Base-by-base conservation (phyloP, 768 basidiomycete genomes). In the Mycena crocata region DNA sequence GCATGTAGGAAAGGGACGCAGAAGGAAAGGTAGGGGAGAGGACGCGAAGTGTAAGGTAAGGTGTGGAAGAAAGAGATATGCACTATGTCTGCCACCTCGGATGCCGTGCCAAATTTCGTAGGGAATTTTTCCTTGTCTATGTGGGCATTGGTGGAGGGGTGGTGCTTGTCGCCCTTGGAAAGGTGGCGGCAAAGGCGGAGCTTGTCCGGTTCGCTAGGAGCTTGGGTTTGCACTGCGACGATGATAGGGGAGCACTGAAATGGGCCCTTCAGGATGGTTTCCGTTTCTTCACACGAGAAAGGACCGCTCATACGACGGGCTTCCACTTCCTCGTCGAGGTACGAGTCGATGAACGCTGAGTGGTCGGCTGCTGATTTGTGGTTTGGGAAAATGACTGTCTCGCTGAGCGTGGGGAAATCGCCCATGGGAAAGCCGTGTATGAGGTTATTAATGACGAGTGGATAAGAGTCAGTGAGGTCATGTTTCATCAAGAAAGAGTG, bases 231-330 rank as follows among this genome's bases (percentile, higher is more conserved):
- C 13, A 72, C 61, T 3, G 64, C n/a, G 21, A 66, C 49, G 23
- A 60, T 59, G 23, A 66, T 49, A 3, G 64, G 64, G 5, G 64
- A 66, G 51, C 34, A 56, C 24, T 66, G 64, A 10, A 62, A 57
- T 5, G 19, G 23, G 0, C 77, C 78, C 4, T 71, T 59, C 1
- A 80, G 45, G 13, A 75, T 77, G 0, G 23, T 15, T 48, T 76
- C 72, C 0, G 15, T 63, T 60, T 61, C 59, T 7, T 1, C 42
- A 37, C 31, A 31, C 28, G 60, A 37, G 62, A 71, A 79, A 1
- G 76, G 73, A 6, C 79, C 76, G 8, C 69, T 71, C 74, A 80
- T 78, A 2, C 75, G 23, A 8, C 62, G 40, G 0, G 72, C 64
- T 0, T 21, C 23, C 1, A 74, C 62, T 51, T 79, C 77, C 0